Evolutionary conservation across 192 early-diverging fungal genomes (phyloP).

Genomic region (Umbelopsis sp.): DNA sequence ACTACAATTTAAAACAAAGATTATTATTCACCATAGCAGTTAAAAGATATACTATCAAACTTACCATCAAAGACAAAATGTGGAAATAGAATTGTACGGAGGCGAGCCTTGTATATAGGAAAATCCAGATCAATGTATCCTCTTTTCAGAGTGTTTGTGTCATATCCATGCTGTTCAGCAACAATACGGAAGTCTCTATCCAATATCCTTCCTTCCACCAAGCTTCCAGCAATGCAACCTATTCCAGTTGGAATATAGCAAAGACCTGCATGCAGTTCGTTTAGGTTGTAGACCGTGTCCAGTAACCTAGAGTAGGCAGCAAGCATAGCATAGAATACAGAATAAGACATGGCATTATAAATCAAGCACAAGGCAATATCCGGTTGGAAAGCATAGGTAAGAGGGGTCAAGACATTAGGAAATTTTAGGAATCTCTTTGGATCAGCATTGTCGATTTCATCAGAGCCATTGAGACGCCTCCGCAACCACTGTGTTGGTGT

Average conservation of each 20-base stretch:
- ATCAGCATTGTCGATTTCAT: not conserved
- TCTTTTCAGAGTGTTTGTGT: not conserved
- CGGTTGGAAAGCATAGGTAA: conserved; percentile 15
- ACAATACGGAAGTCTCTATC: conserved; percentile 22
- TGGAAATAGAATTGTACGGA: conserved; percentile 2
- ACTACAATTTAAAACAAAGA: not conserved
- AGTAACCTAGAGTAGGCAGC: conserved; percentile 41
- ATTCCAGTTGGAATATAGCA: conserved; percentile 47
- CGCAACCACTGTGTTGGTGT: conserved; percentile 26
- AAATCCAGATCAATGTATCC: conserved; percentile 21
- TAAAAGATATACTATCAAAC: not conserved
- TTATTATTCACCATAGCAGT: not conserved
- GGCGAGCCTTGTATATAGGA: conserved; percentile 20
- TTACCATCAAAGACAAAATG: not conserved
- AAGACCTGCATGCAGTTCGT: conserved; percentile 38
- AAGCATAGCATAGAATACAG: conserved; percentile 32
- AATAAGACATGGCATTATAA: conserved; percentile 34
- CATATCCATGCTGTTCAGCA: not conserved
- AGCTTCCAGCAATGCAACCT: conserved; percentile 43
- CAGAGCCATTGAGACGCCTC: not conserved
- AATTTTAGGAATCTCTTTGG: conserved; percentile 24
- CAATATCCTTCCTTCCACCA: conserved; percentile 37
- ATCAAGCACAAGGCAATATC: conserved; percentile 24
- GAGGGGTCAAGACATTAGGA: conserved; percentile 27
- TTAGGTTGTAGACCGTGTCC: conserved; percentile 40